Evolutionary conservation across 495 filamentous ascomycete genomes (phyloP).

Genomic region (Penicillium pancosmium): DNA sequence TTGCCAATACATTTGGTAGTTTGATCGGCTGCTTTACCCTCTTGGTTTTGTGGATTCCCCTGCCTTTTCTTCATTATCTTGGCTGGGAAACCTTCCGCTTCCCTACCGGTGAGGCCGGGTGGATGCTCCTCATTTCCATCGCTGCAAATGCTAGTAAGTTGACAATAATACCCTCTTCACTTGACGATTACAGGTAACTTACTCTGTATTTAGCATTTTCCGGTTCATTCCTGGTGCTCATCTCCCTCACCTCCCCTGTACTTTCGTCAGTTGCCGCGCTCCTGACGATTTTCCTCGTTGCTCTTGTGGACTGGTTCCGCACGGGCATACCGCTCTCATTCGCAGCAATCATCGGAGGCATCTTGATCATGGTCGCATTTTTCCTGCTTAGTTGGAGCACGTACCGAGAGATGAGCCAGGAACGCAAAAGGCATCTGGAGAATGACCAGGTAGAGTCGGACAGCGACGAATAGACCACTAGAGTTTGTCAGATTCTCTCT

Average conservation of each 20-base stretch:
- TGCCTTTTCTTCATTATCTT: constrained; percentile 77
- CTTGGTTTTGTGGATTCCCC: constrained; percentile 84
- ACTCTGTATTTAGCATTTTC: constrained; percentile 63
- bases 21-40: constrained; percentile 85
- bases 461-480: constrained; percentile 40
- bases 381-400: constrained; percentile 85
- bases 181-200: constrained; percentile 6
- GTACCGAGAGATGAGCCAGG: constrained; percentile 88
- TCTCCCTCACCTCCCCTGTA: constrained; percentile 89
- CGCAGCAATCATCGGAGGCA: constrained; percentile 78
- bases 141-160: constrained; percentile 77
- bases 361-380: constrained; percentile 86
- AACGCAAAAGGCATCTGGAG: constrained; percentile 61
- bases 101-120: constrained; percentile 73
- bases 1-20: constrained; percentile 88
- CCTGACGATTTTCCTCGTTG: constrained; percentile 95
- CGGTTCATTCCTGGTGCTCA: constrained; percentile 90
- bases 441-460: constrained; percentile 46
- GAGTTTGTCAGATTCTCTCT: constrained; percentile 2
- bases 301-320: constrained; percentile 83
- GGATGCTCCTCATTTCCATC: constrained; percentile 78
- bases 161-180: not conserved
- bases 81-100: constrained; percentile 82
- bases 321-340: constrained; percentile 73
- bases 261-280: constrained; percentile 88